Conservation (phyloP, 192 early-diverging fungal species). For the Rhizoclosmatium globosum region DNA sequence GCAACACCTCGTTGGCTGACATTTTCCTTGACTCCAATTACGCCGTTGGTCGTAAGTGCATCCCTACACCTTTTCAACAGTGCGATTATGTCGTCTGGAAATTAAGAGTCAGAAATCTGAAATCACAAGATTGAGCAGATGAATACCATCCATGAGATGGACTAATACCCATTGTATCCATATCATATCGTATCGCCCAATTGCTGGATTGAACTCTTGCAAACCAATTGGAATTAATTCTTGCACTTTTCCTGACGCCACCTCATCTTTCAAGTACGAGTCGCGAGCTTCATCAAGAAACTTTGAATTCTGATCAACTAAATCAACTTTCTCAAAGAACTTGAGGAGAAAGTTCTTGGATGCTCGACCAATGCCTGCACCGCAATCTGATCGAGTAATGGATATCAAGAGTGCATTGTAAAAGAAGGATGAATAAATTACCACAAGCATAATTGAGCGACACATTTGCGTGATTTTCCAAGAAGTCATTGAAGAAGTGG, state of each 20-base stretch:
- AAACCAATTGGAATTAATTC: conserved; percentile 76
- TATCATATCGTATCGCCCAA: conserved; percentile 85
- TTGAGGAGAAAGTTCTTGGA: conserved; percentile 83
- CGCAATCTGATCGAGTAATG: conserved; percentile 69
- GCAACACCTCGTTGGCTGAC: conserved; percentile 62
- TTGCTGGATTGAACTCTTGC: conserved; percentile 80
- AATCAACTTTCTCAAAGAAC: conserved; percentile 84
- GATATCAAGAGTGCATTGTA: no score
- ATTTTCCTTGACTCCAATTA: conserved; percentile 95
- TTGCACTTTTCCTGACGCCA: conserved; percentile 9
- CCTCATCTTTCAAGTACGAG: conserved; percentile 67
- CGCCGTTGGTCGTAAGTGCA: conserved; percentile 69
- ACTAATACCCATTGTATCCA: conserved; percentile 99
- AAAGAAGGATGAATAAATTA: conserved; percentile 10
- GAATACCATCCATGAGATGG: conserved; percentile 85
- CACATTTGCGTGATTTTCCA: conserved; percentile 24
- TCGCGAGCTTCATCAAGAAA: conserved; percentile 80
- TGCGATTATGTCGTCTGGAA: conserved; percentile 76
- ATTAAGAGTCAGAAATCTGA: not conserved
- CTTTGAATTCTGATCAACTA: conserved; percentile 85
- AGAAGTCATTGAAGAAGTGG: conserved; percentile 74
- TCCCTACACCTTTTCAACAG: conserved; percentile 82
- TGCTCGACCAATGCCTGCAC: conserved; percentile 94
- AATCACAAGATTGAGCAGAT: not conserved
- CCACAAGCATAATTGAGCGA: conserved; percentile 45